Base-by-base conservation (phyloP, 192 early-diverging fungal species). In the Paraglomus brasilianum region DNA sequence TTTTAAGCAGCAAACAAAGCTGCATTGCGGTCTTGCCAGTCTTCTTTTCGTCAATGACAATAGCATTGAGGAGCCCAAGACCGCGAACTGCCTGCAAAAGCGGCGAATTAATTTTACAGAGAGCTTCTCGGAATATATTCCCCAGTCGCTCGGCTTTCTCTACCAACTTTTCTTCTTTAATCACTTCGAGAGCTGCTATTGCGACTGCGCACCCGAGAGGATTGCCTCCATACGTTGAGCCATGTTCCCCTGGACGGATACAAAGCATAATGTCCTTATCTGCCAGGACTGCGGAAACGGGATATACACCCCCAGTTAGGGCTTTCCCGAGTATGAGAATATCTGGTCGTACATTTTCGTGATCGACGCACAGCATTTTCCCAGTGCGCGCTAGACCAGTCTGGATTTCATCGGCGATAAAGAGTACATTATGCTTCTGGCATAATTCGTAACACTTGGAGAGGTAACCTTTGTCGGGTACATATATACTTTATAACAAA, bases 361-460 rank as follows among this genome's bases (percentile, higher is more conserved):
- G 92, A 74, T 99, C 94, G 49, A 92, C 85, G 49, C 95, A 95
- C 56, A 99, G 88, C 81, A 99, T 82, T 71, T 91, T 94, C 39
- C 97, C 96, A 10, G 95, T 97, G 69, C 97, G 89, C 5, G 83
- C 94, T 22, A 99, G 83, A 59, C 97, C 97, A 8, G 97, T 96
- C 80, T 99, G 97, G 75, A 99, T 94, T 80, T 99, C 97, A 77
- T 99, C 97, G 56, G 92, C 94, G 75, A 99, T 97, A 64, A 99
- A 91, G 67, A 99, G 81, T 36, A 97, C 95, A 71, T 97, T 97
- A 85, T 99, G 89, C 81, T 96, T 91, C 74, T 94, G 91, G 90
- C 97, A 99, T 51, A 99, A 86, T 21, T 90, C 92, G 72, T 91
- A 88, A 75, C 88, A 89, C 60, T 85, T 86, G 74, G 84, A 84